Base-by-base conservation (phyloP, 2,329 filamentous ascomycete genomes). In the Colletotrichum echinochloae region DNA sequence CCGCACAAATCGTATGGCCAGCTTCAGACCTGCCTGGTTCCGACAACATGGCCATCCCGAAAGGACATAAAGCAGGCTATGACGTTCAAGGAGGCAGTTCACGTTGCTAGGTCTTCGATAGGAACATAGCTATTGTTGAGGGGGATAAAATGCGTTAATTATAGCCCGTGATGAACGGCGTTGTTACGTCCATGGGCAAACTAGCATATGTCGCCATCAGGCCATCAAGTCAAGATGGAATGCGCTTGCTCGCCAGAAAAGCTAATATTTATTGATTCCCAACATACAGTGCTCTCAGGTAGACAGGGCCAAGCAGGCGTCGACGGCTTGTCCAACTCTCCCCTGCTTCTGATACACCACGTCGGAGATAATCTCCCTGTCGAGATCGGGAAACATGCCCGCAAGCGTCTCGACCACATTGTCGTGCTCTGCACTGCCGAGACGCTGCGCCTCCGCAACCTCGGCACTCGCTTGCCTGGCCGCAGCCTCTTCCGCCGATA, bases 301-400 rank as follows among this genome's bases (percentile, higher is more conserved):
- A 44, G 86, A 88, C 67, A 96, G 83, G 72, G 93, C 92, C 74
- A 96, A 87, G 80, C 93, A 96, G 57, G 93, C 93, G 81, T 96
- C 93, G 49, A 96, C 93, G n/a, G 93, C 93, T 75, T 94, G 83
- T 48, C 93, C 93, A 76, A 96, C 93, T 81, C 93, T 94, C 78
- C 96, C 97, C 81, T 98, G 92, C 82, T 99, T 98, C 83, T 97
- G 90, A 79, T 95, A 91, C 33, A 99, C 96, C 49, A 99, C 96
- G 82, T 99, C 96, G 76, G 95, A 95, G 78, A 99, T 98, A 46
- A 99, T 88, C 59, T 99, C 97, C 76, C 90, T 90, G 80, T 99
- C 96, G 60, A 99, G 84, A 78, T 97, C 94, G 0, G 96, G 96
- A 79, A 99, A 99, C 96, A 99, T 99, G 75, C 94, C 92, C 57